Base-by-base conservation (phyloP, 352 stramenopile species). In the Globisporangium sylvaticum region DNA sequence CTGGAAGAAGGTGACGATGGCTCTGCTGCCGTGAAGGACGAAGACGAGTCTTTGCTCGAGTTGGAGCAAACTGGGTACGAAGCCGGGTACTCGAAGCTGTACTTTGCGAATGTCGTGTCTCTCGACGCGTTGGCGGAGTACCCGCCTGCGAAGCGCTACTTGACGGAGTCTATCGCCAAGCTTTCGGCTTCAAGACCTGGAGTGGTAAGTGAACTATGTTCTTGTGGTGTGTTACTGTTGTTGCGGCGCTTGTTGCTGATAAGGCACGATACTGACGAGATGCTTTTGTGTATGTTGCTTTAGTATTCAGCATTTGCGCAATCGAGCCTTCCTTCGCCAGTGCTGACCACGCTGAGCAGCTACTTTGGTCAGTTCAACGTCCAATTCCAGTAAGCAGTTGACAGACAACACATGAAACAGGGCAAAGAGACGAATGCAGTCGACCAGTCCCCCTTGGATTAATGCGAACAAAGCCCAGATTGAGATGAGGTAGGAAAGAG, bases 81-180 rank as follows among this genome's bases (percentile, higher is more conserved):
- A 84, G 88, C 95, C 39, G 91, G 91, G 9, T 98, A 96, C 76
- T 97, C 95, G 15, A 94, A 95, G 64, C 75, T 99, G 20, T 93
- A 96, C 66, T 98, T 98, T 76, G 95, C 95, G 10, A 91, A 84
- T 0, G 82, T 92, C 39, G 81, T 88, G 42, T 69, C 81, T 0
- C 81, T 93, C 58, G 96, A 99, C 75, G 83, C 89, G 31, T 89
- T 98, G 64, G 67, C 80, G 18, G 87, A 97, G 58, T 88, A 97
- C 68, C 71, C 78, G 0, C 60, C 72, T 6, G 66, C 80, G 48
- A 83, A 82, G 52, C 78, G 79, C 50, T 94, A 90, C 56, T 70
- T 94, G 64, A 77, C 78, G 4, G 81, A 90, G 37, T 89, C 78
- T 18, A 75, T 94, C 15, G 73, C 80, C 8, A 88, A 90, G 70